A percentile compares a stretch with the other conserved stretches of the same genome.
phyloP scores from a whole-genome alignment of 495 filamentous ascomycete species.

The Podospora pseudoanserina region DNA sequence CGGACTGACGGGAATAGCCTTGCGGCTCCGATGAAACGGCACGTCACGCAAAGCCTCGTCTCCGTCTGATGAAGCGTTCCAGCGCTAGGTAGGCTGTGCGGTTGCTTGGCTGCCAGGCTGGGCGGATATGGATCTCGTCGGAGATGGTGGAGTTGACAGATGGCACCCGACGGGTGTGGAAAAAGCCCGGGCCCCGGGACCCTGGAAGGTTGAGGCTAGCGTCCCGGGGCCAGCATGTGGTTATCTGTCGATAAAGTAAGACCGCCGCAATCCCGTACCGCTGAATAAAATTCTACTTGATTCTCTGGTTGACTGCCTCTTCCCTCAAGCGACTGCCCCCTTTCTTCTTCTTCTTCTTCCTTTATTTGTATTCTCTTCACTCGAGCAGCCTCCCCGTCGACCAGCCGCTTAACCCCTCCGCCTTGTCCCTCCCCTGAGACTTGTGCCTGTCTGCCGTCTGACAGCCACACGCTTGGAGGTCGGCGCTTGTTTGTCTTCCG shows the following conservation, averaged over 20 bases:
- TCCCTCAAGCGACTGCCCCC: background rate
- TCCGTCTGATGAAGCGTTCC: conserved; percentile 6
- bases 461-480: background rate
- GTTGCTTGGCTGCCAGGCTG: background rate
- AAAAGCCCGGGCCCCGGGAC: conserved; percentile 2
- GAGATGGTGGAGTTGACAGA: conserved; percentile 6
- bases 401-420: background rate
- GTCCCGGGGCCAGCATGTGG: conserved; percentile 1
- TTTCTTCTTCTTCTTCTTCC: background rate
- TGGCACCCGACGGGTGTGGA: background rate
- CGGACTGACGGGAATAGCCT: background rate
- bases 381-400: background rate
- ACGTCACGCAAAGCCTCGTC: background rate
- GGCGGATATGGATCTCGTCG: background rate
- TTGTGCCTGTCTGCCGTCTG: background rate
- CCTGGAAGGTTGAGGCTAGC: background rate
- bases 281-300: conserved; percentile 16
- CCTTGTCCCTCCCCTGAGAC: background rate
- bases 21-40: background rate
- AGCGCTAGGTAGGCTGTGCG: conserved; percentile 5
- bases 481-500: conserved; percentile 9
- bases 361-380: conserved; percentile 1
- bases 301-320: background rate
- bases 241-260: conserved; percentile 17
- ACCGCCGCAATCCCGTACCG: conserved; percentile 1